Base-by-base conservation (phyloP, 352 stramenopile species). In the Globisporangium uncinulatum region DNA sequence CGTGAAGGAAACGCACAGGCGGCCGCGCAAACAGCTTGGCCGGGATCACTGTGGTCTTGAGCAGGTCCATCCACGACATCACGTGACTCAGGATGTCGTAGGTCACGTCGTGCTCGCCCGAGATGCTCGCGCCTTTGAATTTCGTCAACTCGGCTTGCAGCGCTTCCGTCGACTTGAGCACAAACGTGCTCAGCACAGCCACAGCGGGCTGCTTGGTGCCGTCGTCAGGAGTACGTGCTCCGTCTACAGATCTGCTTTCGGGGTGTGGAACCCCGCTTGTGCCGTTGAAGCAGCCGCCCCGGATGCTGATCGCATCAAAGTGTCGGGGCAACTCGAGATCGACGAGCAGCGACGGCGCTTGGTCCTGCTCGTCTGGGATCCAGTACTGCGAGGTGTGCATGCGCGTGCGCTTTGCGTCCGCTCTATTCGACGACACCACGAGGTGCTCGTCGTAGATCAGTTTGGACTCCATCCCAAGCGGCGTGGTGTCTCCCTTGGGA, bases 1-100 rank as follows among this genome's bases (percentile, higher is more conserved):
- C 84, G 53, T 92, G 84, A 1, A 94, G 52, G 44, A 94, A 94
- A 13, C 84, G 79, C 50, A 94, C 78, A 0, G 84, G 82, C n/a
- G 82, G 84, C 6, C 82, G 71, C 10, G 67, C 66, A 63, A 92
- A 92, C 1, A 94, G 61, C 51, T 94, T 94, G 3, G 63, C 64
- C 5, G 84, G 82, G 0, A 92, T 54, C 7, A 80, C 61, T 14
- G 65, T 69, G 5, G 83, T 88, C 57, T 92, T 92, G 1, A 94
- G 54, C 20, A 94, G 44, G 55, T 90, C 75, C 31, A 79, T 60
- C 83, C 84, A 94, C 1, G 84, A 94, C 71, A 94, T 89, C 13
- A 85, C 70, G 36, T 87, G 60, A 20, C 65, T 57, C 10, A 92
- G 46, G 17, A 89, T 59, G 20, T 86, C 78, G 54, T 92, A 85